Evolutionary conservation across 805 yeast species (phyloP).

Genomic region (Kluyveromyces wickerhamii): DNA sequence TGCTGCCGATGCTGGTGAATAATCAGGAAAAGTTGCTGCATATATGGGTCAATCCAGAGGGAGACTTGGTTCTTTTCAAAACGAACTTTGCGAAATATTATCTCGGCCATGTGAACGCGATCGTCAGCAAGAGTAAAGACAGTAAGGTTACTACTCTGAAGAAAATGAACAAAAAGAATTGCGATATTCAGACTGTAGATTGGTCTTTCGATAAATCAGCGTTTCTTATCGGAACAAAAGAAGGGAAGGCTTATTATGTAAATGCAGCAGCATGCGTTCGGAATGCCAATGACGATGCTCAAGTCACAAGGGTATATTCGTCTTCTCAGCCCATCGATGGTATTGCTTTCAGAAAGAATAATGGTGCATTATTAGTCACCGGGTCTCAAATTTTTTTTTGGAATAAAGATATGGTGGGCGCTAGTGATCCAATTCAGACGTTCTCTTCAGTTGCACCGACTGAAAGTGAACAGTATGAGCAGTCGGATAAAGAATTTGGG

Average conservation of each 20-base stretch:
- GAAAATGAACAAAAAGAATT: constrained; percentile 18
- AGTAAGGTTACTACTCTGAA: constrained; percentile 8
- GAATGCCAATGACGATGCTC: constrained; percentile 9
- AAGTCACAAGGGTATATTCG: constrained; percentile 10
- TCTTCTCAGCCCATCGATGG: constrained; percentile 21
- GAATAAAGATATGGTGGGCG: constrained; percentile 6
- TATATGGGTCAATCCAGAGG: constrained; percentile 21
- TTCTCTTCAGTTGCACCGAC: constrained; percentile 27
- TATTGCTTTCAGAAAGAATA: constrained; percentile 10
- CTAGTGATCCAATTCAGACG: constrained; percentile 4
- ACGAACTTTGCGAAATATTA: constrained; percentile 27
- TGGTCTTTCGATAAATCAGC: constrained; percentile 15
- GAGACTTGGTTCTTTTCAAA: constrained; percentile 18
- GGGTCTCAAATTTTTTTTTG: constrained; percentile 19
- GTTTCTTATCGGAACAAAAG: constrained; percentile 19
- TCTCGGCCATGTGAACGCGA: constrained; percentile 12
- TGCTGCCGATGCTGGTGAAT: constrained; percentile 23
- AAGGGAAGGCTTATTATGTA: constrained; percentile 18
- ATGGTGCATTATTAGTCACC: constrained; percentile 16
- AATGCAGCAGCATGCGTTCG: constrained; percentile 6
- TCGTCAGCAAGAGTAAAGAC: constrained; percentile 4
- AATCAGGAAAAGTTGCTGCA: constrained; percentile 17
- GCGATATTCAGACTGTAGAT: constrained; percentile 16
- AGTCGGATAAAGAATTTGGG: constrained; percentile 27
- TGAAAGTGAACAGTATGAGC: constrained; percentile 34